These are phyloP conservation scores for Durotheca rogersii DNA, from an alignment of 495 filamentous ascomycete genomes.

Conservation along the genomic window DNA sequence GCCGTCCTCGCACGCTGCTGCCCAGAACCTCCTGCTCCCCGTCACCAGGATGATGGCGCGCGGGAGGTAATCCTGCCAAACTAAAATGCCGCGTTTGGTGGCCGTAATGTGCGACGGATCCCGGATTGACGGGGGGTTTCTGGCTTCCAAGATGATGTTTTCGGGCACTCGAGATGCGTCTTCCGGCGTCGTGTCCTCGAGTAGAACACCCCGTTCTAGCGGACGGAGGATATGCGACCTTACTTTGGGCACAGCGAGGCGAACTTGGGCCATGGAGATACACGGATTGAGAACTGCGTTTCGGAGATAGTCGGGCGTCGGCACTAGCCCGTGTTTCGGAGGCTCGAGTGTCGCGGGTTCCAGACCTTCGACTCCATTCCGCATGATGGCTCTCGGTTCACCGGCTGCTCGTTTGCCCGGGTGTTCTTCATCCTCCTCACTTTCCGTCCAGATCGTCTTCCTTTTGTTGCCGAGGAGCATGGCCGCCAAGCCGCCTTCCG, in stretches of 20 bases:
- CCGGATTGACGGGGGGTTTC: conserved; percentile 57
- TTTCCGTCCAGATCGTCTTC: conserved; percentile 69
- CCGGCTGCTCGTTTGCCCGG: conserved; percentile 64
- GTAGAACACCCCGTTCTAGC: conserved; percentile 54
- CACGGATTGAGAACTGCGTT: conserved; percentile 82
- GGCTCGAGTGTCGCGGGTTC: conserved; percentile 62
- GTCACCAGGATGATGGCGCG: conserved; percentile 79
- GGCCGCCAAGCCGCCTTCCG: conserved; percentile 80
- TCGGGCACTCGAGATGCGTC: conserved; percentile 63
- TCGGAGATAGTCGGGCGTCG: conserved; percentile 82
- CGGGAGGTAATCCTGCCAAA: conserved; percentile 95
- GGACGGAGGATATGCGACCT: conserved; percentile 73
- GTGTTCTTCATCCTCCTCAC: conserved; percentile 60
- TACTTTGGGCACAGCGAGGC: conserved; percentile 86
- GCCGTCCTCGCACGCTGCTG: conserved; percentile 89
- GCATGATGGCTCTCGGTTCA: conserved; percentile 70
- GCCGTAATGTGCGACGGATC: conserved; percentile 83
- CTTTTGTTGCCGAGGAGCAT: conserved; percentile 92
- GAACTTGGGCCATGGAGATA: conserved; percentile 77
- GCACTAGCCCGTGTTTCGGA: conserved; percentile 58
- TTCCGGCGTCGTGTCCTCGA: conserved; percentile 49
- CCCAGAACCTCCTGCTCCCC: conserved; percentile 88
- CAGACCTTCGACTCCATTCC: conserved; percentile 74
- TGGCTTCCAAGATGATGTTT: conserved; percentile 53
- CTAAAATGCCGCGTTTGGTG: conserved; percentile 73